A percentile compares a stretch with the other conserved stretches of the same genome.
Evolutionary conservation across 331 rosid species (phyloP).

Genomic region (Ulmus americana): DNA sequence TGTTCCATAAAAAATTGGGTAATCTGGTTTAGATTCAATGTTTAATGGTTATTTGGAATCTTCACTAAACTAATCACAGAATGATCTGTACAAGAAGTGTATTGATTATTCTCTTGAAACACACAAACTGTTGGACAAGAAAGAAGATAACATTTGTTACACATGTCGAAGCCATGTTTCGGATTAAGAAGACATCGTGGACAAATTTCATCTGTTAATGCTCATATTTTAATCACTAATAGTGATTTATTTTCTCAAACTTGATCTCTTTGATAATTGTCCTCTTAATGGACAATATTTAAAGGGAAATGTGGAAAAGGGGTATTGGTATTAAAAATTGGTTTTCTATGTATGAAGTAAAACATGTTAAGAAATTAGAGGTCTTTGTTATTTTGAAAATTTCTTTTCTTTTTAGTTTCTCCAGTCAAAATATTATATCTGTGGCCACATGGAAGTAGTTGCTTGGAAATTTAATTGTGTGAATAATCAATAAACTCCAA

Average conservation of each 20-base stretch:
- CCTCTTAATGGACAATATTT: neutral
- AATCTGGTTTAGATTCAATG: neutral
- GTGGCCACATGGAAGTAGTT: neutral
- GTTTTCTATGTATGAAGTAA: neutral
- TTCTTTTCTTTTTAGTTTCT: neutral
- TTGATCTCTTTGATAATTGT: neutral
- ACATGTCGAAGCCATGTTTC: neutral
- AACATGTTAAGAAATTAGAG: neutral
- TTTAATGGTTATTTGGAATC: neutral
- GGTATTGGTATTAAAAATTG: neutral
- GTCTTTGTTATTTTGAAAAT: no score
- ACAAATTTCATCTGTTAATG: neutral
- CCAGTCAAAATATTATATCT: neutral
- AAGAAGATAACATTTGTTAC: neutral
- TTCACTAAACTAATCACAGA: neutral
- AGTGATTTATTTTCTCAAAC: neutral
- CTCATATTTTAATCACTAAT: neutral
- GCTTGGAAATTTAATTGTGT: neutral
- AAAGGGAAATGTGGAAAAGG: no score
- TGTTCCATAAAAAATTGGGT: neutral
- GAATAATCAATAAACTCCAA: slow-evolving; percentile 10
- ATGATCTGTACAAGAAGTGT: neutral
- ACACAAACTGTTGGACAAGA: neutral
- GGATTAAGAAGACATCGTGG: neutral
- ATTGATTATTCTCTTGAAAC: neutral